These are phyloP conservation scores for Plenodomus lindquistii DNA, from an alignment of 2,329 filamentous ascomycete genomes.

Conservation along the genomic window DNA sequence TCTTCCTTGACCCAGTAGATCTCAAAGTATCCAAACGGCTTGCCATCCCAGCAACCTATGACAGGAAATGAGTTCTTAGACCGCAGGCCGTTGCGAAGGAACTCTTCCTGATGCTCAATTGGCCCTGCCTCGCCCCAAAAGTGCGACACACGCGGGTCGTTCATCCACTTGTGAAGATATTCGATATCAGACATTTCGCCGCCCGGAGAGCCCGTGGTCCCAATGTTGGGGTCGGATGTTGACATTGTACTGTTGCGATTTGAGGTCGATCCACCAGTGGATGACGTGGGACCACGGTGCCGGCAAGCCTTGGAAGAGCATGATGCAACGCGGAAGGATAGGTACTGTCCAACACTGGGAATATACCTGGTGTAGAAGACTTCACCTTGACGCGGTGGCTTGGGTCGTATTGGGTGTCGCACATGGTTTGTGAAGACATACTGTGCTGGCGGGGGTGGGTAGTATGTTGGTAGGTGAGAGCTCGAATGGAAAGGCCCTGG, in stretches of 20 bases:
- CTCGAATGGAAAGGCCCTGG: conserved; percentile 76
- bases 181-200: conserved; percentile 60
- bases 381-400: conserved; percentile 87
- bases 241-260: conserved; percentile 43
- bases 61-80: conserved; percentile 82
- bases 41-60: conserved; percentile 91
- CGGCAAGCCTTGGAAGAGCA: conserved; percentile 65
- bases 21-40: conserved; percentile 96
- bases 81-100: conserved; percentile 68
- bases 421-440: conserved; percentile 78
- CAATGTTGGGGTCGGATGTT: conserved; percentile 54
- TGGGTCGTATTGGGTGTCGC: conserved; percentile 84
- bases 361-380: conserved; percentile 89
- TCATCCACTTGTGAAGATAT: conserved; percentile 85
- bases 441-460: conserved; percentile 79
- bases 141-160: conserved; percentile 77
- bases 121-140: conserved; percentile 77
- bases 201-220: conserved; percentile 35
- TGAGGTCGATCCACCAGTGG: conserved; percentile 13
- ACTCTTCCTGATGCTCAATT: conserved; percentile 62
- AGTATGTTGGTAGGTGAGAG: conserved; percentile 88
- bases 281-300: conserved; percentile 61
- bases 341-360: conserved; percentile 77
- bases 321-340: conserved; percentile 86
- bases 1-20: conserved; percentile 99